Evolutionary conservation across 1,139 yeast genomes (phyloP).

Genomic region (Candida pseudoviswanathii): DNA sequence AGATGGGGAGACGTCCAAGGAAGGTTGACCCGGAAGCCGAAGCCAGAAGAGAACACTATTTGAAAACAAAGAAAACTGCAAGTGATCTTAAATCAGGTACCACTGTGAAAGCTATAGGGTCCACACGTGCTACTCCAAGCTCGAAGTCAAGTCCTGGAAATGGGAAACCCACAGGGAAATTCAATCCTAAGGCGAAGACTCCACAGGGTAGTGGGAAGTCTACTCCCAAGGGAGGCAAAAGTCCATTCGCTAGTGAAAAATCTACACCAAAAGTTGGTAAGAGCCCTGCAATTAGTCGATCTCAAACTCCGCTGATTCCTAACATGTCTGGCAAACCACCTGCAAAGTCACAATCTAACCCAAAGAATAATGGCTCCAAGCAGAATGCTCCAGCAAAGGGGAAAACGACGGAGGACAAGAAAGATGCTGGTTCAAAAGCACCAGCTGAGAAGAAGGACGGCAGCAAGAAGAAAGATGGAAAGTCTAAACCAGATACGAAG

Average conservation of each 20-base stretch:
- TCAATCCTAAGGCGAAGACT: slow-evolving; percentile 9
- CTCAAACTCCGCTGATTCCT: slow-evolving; percentile 5
- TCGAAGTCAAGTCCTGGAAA: not conserved
- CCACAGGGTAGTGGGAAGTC: slow-evolving; percentile 4
- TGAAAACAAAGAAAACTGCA: slow-evolving; percentile 34
- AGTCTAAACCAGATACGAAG: not conserved
- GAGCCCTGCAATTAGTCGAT: slow-evolving; percentile 3
- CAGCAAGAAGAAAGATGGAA: not conserved
- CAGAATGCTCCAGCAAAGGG: not conserved
- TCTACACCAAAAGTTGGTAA: slow-evolving; percentile 4
- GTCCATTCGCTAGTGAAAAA: slow-evolving; percentile 4
- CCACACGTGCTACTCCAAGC: slow-evolving; percentile 17
- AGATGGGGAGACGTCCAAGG: slow-evolving; percentile 22
- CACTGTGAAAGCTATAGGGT: slow-evolving; percentile 47
- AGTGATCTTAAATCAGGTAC: slow-evolving; percentile 40
- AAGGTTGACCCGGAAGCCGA: slow-evolving; percentile 32
- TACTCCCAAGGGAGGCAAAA: slow-evolving; percentile 2
- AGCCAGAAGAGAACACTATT: slow-evolving; percentile 43
- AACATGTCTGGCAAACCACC: slow-evolving; percentile 6
- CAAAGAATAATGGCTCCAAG: not conserved
- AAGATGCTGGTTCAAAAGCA: not conserved
- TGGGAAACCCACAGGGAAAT: not conserved
- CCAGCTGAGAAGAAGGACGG: not conserved
- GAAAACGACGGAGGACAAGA: not conserved
- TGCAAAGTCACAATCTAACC: not conserved